Base-by-base conservation (phyloP, 2,329 filamentous ascomycete species). In the Tolypocladium endophyticum region DNA sequence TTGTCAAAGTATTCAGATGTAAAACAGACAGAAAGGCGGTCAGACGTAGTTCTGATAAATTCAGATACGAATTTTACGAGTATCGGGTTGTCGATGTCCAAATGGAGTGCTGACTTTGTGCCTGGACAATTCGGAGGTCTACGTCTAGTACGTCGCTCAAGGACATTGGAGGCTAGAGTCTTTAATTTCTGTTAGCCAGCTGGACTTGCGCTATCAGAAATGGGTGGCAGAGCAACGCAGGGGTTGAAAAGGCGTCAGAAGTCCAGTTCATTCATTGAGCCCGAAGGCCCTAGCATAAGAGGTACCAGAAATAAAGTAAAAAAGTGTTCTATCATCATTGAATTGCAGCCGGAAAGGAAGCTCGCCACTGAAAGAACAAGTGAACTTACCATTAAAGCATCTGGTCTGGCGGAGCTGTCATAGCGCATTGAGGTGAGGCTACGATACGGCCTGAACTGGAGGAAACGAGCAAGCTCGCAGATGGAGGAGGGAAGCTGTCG, bases 221-320 rank as follows among this genome's bases (percentile, higher is more conserved):
- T 14, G 14, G n/a, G 50, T 36, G 30, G 50, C 50, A 54, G 30
- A 54, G 33, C 50, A 54, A 8, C 30, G 20, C 11, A 23, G 50
- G 50, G 30, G 30, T 54, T 54, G 61, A 66, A 64, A 59, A 61
- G 30, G 66, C 61, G 69, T 92, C 89, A 92, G 89, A 92, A 90
- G 89, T 91, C 87, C 87, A 79, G 79, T 88, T 80, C 84, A 89
- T 90, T 90, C 89, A 92, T 89, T 76, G 86, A 81, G 77, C 77
- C 79, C 71, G 74, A 79, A 78, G 72, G 71, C 81, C 80, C 86
- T 94, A 87, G 90, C 85, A 91, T 91, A 94, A 96, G 92, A 96
- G 92, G 91, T 96, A 92, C 91, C 91, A 96, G 90, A 95, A 92
- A 88, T 80, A 78, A 77, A 77, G 45, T 50, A 68, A 78, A 80